A percentile compares a stretch with the other conserved stretches of the same genome.
These are phyloP conservation scores for Termitomyces titanicus DNA, from an alignment of 768 basidiomycete genomes.

Conservation along the genomic window DNA sequence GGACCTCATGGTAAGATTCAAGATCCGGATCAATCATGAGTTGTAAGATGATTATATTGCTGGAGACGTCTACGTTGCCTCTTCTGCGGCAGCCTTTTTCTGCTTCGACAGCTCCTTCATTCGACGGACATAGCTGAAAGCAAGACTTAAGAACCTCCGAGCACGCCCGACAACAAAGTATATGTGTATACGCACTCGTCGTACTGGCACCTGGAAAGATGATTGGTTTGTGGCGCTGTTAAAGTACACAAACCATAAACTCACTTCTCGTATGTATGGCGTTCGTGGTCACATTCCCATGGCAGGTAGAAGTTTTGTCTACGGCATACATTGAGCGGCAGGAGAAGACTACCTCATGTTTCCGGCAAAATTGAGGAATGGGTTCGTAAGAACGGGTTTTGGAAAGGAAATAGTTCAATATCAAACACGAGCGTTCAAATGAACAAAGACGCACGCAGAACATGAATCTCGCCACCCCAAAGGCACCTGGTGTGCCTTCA, in stretches of 20 bases:
- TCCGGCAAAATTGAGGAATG: neutral
- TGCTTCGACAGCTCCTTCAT: conserved; percentile 82
- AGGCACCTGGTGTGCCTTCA: conserved; percentile 73
- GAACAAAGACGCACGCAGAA: conserved; percentile 66
- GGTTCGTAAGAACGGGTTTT: neutral
- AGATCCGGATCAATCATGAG: neutral
- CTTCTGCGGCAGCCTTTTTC: conserved; percentile 45
- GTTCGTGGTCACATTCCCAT: conserved; percentile 94
- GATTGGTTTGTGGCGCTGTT: neutral
- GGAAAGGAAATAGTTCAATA: conserved; percentile 1
- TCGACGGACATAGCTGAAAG: conserved; percentile 72
- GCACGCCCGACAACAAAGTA: neutral
- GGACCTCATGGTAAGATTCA: neutral
- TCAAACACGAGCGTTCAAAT: neutral
- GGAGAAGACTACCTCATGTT: conserved; percentile 60
- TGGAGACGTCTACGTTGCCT: conserved; percentile 23
- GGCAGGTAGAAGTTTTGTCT: conserved; percentile 73
- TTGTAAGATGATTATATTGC: conserved; percentile 7
- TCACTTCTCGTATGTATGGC: conserved; percentile 83
- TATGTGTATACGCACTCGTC: conserved; percentile 69
- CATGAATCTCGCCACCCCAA: conserved; percentile 87
- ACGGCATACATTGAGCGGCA: conserved; percentile 87
- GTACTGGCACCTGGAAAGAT: conserved; percentile 75
- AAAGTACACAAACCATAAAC: conserved; percentile 20
- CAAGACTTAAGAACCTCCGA: conserved; percentile 4